These are phyloP conservation scores for Hyphopichia buzzinii DNA, from an alignment of 1,139 yeast species.

Conservation along the genomic window DNA sequence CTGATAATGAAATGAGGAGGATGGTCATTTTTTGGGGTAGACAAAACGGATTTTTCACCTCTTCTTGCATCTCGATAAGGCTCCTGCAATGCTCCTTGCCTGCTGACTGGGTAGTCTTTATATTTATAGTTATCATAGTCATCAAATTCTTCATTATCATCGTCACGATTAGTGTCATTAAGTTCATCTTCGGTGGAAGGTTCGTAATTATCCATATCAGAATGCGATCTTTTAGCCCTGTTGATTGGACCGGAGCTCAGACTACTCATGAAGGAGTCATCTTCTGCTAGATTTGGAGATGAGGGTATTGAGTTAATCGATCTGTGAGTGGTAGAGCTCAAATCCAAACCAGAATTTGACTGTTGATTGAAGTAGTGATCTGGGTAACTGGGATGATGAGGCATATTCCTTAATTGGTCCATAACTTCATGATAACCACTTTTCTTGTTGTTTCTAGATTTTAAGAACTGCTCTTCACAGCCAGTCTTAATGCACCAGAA, in stretches of 20 bases:
- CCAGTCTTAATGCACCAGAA: conserved; percentile 92
- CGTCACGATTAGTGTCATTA: conserved; percentile 1
- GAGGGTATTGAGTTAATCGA: conserved; percentile 32
- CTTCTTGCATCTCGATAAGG: neutral
- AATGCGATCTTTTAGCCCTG: neutral
- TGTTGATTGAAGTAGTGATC: conserved; percentile 1
- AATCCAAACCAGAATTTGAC: neutral
- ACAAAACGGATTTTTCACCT: neutral
- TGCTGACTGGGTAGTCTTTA: conserved; percentile 7
- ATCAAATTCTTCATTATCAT: conserved; percentile 15
- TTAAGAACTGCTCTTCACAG: conserved; percentile 76
- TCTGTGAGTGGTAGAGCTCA: conserved; percentile 7
- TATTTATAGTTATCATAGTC: conserved; percentile 10
- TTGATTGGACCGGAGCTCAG: neutral
- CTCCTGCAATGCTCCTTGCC: conserved; percentile 13
- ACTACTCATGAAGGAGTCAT: conserved; percentile 3
- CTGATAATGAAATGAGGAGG: conserved; percentile 29
- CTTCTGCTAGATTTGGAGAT: conserved; percentile 26
- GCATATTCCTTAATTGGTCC: conserved; percentile 33
- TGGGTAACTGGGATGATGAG: conserved; percentile 3
- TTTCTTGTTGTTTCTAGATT: conserved; percentile 52
- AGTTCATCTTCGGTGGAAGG: neutral
- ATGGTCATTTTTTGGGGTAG: conserved; percentile 13
- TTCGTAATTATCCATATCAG: conserved; percentile 5
- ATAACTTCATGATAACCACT: conserved; percentile 45